Percentiles rank a stretch among this genome's conserved stretches.
These are phyloP conservation scores for Endotrypanum monterogeii DNA, from an alignment of 208 protist genomes.

Conservation along the genomic window DNA sequence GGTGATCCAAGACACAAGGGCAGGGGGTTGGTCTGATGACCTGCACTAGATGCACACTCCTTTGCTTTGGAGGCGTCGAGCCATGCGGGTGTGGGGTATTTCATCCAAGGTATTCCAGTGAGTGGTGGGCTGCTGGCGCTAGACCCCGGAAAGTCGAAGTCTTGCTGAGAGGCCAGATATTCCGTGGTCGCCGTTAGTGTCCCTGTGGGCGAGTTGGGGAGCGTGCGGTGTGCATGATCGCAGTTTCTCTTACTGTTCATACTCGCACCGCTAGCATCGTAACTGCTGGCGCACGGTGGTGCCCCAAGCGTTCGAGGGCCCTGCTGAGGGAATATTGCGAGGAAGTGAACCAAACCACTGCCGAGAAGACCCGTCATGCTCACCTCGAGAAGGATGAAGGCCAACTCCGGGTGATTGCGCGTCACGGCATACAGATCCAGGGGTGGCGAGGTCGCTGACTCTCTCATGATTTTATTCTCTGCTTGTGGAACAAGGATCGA, in stretches of 20 bases:
- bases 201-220: background rate
- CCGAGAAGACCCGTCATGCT: background rate
- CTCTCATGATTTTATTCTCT: background rate
- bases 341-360: background rate
- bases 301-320: too few species aligned
- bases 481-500: background rate
- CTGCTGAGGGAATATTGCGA: background rate
- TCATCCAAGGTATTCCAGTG: too few species aligned
- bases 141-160: too few species aligned
- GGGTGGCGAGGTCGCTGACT: background rate
- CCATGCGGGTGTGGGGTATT: too few species aligned
- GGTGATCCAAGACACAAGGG: too few species aligned
- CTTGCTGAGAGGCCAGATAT: too few species aligned
- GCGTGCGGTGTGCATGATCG: background rate
- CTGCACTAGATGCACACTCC: too few species aligned
- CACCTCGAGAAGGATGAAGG: slow-evolving; percentile 4
- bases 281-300: too few species aligned
- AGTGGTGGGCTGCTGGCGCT: too few species aligned
- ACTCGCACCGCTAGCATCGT: background rate
- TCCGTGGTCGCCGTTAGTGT: too few species aligned
- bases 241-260: background rate
- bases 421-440: slow-evolving; percentile 1
- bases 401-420: slow-evolving; percentile 1
- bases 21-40: too few species aligned
- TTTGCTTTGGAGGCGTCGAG: too few species aligned